Evolutionary conservation across 176 grass and related monocot species (phyloP).

Genomic region (Phragmites australis): DNA sequence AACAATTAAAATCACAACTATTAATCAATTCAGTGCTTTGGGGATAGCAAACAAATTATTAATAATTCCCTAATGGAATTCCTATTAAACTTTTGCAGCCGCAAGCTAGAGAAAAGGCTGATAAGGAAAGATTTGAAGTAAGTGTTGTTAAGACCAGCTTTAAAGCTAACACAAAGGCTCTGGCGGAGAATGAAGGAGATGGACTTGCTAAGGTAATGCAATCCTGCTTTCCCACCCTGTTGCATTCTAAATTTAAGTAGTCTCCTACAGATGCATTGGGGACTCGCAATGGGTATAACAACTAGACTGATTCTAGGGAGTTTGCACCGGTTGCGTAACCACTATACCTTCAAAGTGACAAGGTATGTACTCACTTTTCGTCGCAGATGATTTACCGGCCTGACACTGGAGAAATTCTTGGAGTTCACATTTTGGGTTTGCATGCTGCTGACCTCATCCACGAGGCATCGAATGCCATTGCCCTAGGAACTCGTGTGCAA

Average conservation of each 20-base stretch:
- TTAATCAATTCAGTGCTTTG: background rate
- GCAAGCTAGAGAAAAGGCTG: constrained; percentile 84
- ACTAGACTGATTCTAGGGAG: background rate
- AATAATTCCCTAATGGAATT: background rate
- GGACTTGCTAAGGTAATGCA: constrained; percentile 79
- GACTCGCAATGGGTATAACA: background rate
- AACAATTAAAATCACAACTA: background rate
- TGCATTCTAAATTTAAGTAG: background rate
- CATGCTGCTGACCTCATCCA: constrained; percentile 88
- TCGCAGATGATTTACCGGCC: constrained; percentile 78
- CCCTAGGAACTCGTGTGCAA: constrained; percentile 69
- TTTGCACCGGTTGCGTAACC: background rate
- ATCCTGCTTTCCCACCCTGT: background rate
- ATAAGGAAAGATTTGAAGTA: constrained; percentile 73
- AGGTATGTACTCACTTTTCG: background rate
- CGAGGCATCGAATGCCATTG: constrained; percentile 85
- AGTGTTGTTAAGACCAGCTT: constrained; percentile 88
- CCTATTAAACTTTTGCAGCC: constrained; percentile 57
- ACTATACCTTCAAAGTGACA: constrained; percentile 3
- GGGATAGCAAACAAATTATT: background rate
- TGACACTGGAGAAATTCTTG: constrained; percentile 85
- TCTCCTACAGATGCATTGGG: background rate
- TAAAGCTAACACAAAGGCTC: constrained; percentile 91
- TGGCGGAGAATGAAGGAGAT: constrained; percentile 92
- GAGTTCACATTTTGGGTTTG: constrained; percentile 86